Evolutionary conservation across 352 stramenopile genomes (phyloP).

Genomic region (Aphanomyces invadans): DNA sequence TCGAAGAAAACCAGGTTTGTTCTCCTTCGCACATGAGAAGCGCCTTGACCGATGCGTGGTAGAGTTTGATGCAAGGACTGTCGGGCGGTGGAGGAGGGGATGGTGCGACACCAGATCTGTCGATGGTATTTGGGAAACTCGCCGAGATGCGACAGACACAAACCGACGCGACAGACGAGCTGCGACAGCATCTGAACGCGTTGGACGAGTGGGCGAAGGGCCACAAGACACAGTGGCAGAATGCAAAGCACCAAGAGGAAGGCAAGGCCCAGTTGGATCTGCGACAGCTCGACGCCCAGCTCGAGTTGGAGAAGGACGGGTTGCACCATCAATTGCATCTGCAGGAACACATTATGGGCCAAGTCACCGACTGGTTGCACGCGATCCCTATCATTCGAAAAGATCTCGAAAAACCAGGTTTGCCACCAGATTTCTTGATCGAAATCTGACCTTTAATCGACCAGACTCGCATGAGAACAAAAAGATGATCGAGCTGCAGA

Average conservation of each 20-base stretch:
- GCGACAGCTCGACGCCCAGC: constrained; percentile 42
- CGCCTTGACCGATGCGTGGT: too few relatives aligned
- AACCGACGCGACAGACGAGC: constrained; percentile 45
- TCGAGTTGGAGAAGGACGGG: constrained; percentile 61
- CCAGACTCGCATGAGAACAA: not conserved
- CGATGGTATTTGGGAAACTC: constrained; percentile 75
- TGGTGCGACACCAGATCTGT: constrained; percentile 49
- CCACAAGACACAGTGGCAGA: constrained; percentile 49
- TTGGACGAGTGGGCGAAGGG: constrained; percentile 33
- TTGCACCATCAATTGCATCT: constrained; percentile 57
- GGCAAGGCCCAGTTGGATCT: constrained; percentile 53
- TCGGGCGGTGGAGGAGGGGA: not conserved
- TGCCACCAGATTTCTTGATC: too few relatives aligned
- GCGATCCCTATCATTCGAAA: constrained; percentile 47
- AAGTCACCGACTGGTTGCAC: constrained; percentile 60
- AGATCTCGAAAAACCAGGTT: constrained; percentile 37
- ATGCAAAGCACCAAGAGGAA: constrained; percentile 39
- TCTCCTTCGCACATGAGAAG: too few relatives aligned
- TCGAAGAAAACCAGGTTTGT: constrained; percentile 38
- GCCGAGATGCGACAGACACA: constrained; percentile 54
- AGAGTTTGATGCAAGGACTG: constrained; percentile 20
- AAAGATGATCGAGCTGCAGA: constrained; percentile 15
- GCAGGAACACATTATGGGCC: constrained; percentile 57
- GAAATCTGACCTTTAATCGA: too few relatives aligned
- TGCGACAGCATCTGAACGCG: constrained; percentile 45